These are phyloP conservation scores for Backusella sp. DNA, from an alignment of 192 early-diverging fungal genomes.

Conservation along the genomic window DNA sequence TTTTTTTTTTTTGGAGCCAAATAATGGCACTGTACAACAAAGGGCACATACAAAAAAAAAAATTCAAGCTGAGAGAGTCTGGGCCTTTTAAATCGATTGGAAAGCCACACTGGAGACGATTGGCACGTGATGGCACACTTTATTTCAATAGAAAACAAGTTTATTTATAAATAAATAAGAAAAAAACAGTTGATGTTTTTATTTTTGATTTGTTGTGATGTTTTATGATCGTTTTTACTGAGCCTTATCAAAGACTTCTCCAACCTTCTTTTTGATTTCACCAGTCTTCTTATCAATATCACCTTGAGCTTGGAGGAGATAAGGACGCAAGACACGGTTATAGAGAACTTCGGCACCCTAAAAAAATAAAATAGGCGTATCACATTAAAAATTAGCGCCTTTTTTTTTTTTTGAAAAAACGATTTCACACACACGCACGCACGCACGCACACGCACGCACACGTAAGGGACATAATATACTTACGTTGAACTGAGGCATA, in stretches of 20 bases:
- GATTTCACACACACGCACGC: not conserved
- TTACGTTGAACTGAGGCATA: conserved; percentile 65
- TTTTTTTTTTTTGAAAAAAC: not conserved
- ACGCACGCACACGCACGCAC: not conserved
- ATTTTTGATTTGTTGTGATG: not conserved
- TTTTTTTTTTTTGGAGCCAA: not conserved
- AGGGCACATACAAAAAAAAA: not conserved
- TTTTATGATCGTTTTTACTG: not conserved
- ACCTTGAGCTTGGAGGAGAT: conserved; percentile 53
- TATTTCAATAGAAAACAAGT: not conserved
- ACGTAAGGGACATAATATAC: conserved; percentile 4
- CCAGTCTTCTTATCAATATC: conserved; percentile 41
- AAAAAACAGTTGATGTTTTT: not conserved
- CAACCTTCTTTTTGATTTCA: conserved; percentile 41
- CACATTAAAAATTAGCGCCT: conserved; percentile 7
- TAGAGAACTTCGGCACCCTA: conserved; percentile 87
- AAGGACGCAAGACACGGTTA: conserved; percentile 67
- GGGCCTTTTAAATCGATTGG: not conserved
- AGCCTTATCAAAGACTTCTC: conserved; percentile 19
- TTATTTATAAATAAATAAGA: conserved; percentile 1
- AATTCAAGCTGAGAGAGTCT: not conserved
- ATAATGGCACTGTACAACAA: not conserved
- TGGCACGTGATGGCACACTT: not conserved
- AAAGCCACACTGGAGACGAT: not conserved
- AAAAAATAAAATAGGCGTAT: conserved; percentile 3